phyloP scores from a whole-genome alignment of 164 flowering plant genomes.

The Piper longum region DNA sequence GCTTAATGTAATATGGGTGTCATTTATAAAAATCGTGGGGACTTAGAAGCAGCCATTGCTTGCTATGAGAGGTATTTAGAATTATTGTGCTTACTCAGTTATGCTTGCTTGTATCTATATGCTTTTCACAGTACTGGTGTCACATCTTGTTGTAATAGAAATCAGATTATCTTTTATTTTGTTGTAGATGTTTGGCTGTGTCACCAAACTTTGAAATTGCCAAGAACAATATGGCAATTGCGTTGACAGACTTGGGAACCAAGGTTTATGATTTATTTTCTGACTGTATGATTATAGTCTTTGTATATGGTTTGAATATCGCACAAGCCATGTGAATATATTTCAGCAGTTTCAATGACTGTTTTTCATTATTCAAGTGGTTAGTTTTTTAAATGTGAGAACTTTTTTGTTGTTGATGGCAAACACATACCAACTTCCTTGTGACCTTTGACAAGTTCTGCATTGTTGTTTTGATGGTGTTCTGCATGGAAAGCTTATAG shows the following conservation, averaged over 20 bases:
- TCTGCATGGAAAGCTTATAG: background rate
- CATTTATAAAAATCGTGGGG: slow-evolving; percentile 89
- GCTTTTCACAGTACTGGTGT: background rate
- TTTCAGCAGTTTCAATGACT: background rate
- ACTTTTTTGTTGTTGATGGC: background rate
- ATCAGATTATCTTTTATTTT: slow-evolving; percentile 2
- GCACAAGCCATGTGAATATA: too few relatives aligned
- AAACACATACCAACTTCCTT: background rate
- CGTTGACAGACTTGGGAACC: slow-evolving; percentile 95
- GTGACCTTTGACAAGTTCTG: background rate
- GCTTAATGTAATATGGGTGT: slow-evolving; percentile 99
- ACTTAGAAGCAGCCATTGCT: slow-evolving; percentile 78
- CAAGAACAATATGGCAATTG: slow-evolving; percentile 98
- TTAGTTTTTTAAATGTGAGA: background rate
- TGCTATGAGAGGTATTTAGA: slow-evolving; percentile 82
- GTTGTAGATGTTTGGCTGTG: slow-evolving; percentile 78
- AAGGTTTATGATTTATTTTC: slow-evolving; percentile 33
- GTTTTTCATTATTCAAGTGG: background rate
- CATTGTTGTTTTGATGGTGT: background rate
- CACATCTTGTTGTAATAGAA: background rate
- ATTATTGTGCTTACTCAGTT: background rate
- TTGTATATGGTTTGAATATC: too few relatives aligned
- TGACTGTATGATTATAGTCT: too few relatives aligned
- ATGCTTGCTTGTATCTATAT: background rate
- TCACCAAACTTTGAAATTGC: slow-evolving; percentile 99